A percentile compares a stretch with the other conserved stretches of the same genome.
phyloP scores from a whole-genome alignment of 2,329 filamentous ascomycete species.

The Cercospora sp. region DNA sequence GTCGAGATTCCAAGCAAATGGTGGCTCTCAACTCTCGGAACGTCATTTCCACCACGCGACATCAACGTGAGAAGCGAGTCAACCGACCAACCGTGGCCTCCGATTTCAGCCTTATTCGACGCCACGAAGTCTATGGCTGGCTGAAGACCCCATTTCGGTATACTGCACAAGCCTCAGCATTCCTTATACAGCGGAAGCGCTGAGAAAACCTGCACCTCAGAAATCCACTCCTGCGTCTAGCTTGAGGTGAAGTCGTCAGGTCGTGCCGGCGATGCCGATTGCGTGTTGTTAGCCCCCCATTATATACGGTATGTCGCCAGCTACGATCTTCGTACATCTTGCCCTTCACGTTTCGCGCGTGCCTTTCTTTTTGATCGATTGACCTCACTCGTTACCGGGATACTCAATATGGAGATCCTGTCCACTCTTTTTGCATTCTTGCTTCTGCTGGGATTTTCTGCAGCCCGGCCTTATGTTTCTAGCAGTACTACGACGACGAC shows the following conservation, averaged over 20 bases:
- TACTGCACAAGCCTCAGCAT: not conserved
- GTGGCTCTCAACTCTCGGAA: not conserved
- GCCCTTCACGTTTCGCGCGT: conserved; percentile 1
- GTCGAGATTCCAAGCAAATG: not conserved
- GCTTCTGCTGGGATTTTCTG: not conserved
- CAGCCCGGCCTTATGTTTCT: conserved; percentile 1
- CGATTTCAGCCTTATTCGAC: not conserved
- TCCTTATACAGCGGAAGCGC: not conserved
- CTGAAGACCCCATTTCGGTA: conserved; percentile 1
- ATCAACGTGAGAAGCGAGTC: not conserved
- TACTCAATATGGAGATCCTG: conserved; percentile 5
- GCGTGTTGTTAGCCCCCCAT: not conserved
- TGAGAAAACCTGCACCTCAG: not conserved
- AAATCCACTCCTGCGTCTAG: not conserved
- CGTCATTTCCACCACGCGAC: conserved; percentile 8
- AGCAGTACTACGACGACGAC: not conserved
- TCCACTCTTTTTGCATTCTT: conserved; percentile 5
- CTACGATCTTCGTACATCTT: not conserved
- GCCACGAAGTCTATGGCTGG: conserved; percentile 4
- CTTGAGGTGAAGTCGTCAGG: not conserved
- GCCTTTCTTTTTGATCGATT: not conserved
- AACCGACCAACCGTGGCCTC: not conserved
- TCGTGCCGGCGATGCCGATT: not conserved
- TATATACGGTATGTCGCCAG: not conserved
- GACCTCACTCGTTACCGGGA: not conserved